phyloP scores from a whole-genome alignment of 164 flowering plant genomes.

The Annona cherimola region DNA sequence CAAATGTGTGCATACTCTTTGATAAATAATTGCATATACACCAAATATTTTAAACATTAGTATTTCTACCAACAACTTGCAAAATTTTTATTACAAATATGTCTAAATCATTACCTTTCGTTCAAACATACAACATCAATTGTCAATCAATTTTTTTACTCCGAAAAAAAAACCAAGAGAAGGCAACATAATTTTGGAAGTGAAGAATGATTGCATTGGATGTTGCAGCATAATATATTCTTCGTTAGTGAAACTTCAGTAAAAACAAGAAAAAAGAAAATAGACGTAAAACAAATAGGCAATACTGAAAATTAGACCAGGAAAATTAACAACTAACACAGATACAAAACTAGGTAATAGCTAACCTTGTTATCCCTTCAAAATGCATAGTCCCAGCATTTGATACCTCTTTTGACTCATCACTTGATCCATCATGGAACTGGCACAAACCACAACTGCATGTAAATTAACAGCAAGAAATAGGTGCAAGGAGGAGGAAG shows the following conservation, averaged over 20 bases:
- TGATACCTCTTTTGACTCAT: slow-evolving; percentile 33
- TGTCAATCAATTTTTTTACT: too few relatives aligned
- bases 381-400: slow-evolving; percentile 14
- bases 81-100: too few relatives aligned
- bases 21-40: too few relatives aligned
- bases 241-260: neutral
- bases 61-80: too few relatives aligned
- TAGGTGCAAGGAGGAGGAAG: neutral
- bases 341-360: slow-evolving; percentile 15
- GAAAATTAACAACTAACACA: slow-evolving; percentile 22
- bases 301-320: neutral
- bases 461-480: slow-evolving; percentile 9
- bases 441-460: slow-evolving; percentile 23
- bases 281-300: neutral
- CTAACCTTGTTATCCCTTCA: slow-evolving; percentile 11
- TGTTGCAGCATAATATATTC: neutral
- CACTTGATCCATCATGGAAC: slow-evolving; percentile 59
- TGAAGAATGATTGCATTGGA: neutral
- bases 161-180: too few relatives aligned
- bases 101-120: too few relatives aligned
- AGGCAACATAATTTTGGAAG: too few relatives aligned
- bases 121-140: too few relatives aligned
- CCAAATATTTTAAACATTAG: too few relatives aligned
- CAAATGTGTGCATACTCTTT: too few relatives aligned
- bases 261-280: neutral